phyloP scores from a whole-genome alignment of 2,329 filamentous ascomycete species.

The Endothia cerciana region DNA sequence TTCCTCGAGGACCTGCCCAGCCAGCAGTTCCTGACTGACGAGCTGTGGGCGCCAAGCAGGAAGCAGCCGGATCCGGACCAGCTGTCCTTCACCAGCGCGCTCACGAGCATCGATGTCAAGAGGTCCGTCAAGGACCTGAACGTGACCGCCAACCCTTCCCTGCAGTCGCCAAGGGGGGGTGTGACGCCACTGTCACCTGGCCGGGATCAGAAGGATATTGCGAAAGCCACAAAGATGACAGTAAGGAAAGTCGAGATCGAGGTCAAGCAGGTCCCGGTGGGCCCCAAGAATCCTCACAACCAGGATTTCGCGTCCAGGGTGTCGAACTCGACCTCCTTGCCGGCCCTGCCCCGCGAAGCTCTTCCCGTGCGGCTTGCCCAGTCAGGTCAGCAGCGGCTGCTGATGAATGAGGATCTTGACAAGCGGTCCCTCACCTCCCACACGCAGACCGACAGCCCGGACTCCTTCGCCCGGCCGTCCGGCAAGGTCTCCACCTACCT shows the following conservation, averaged over 20 bases:
- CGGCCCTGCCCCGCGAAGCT: constrained; percentile 6
- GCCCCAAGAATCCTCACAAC: background rate
- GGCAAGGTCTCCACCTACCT: constrained; percentile 40
- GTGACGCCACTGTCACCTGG: constrained; percentile 23
- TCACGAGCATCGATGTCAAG: constrained; percentile 31
- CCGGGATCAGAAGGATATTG: background rate
- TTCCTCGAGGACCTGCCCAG: constrained; percentile 9
- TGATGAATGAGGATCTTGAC: constrained; percentile 10
- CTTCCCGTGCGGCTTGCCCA: constrained; percentile 6
- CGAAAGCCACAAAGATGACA: constrained; percentile 9
- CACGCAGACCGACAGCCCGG: constrained; percentile 31
- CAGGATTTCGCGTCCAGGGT: constrained; percentile 5
- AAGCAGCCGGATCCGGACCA: constrained; percentile 35
- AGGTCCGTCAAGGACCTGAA: constrained; percentile 23
- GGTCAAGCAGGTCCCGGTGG: background rate
- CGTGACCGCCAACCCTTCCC: background rate
- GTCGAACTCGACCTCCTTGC: constrained; percentile 15
- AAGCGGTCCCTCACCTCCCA: constrained; percentile 1
- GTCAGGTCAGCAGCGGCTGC: constrained; percentile 15
- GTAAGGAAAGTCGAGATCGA: constrained; percentile 7
- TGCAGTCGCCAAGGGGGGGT: constrained; percentile 15
- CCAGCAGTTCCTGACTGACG: constrained; percentile 17
- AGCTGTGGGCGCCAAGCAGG: constrained; percentile 31
- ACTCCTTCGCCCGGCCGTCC: constrained; percentile 33
- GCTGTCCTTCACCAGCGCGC: constrained; percentile 31